Evolutionary conservation across 2,329 filamentous ascomycete genomes (phyloP), one percentile per base, ranked within the genome.

Genomic region (Thelonectria discophora): DNA sequence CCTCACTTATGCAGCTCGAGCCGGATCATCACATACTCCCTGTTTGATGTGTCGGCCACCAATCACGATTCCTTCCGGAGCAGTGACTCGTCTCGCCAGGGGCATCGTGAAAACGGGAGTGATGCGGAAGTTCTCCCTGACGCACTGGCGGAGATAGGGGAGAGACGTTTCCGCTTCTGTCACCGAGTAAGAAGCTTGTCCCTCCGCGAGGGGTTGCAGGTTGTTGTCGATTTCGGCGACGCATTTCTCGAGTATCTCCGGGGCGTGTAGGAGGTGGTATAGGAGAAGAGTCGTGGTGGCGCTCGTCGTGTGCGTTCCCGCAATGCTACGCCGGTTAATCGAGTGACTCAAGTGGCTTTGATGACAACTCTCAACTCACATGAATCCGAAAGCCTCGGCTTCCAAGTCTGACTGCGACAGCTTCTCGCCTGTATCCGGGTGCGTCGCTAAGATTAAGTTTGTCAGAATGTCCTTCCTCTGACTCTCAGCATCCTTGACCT

Each of bases 101-200:
- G 62, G 62, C 62, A 64, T 64, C 1, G 55, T 64, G n/a, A 64
- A 64, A 2, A 64, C 55, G 3, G 62, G 62, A 7, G 58, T 64
- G 13, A 64, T 30, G 12, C 62, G 62, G 10, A 64, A 64, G 43
- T 64, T 64, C 45, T 64, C 62, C 13, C 34, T 48, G n/a, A 64
- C 50, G 17, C 62, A 64, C 18, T 46, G 45, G 12, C 62, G 62
- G 48, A 64, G 48, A 43, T 46, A 64, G n/a, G 59, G 62, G 7
- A 64, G 40, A 5, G 50, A 55, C 17, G 48, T 32, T n/a, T 64
- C 62, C 9, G 34, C 58, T 24, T 58, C 50, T 2, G 55, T 52
- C 3, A 62, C 62, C 1, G 49, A 39, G 13, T 62, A 58, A 4
- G 59, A 42, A 3, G 54, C 27, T 17, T 52, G 48, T 17, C 47